phyloP scores from a whole-genome alignment of 768 basidiomycete species.

The Mycena metata region DNA sequence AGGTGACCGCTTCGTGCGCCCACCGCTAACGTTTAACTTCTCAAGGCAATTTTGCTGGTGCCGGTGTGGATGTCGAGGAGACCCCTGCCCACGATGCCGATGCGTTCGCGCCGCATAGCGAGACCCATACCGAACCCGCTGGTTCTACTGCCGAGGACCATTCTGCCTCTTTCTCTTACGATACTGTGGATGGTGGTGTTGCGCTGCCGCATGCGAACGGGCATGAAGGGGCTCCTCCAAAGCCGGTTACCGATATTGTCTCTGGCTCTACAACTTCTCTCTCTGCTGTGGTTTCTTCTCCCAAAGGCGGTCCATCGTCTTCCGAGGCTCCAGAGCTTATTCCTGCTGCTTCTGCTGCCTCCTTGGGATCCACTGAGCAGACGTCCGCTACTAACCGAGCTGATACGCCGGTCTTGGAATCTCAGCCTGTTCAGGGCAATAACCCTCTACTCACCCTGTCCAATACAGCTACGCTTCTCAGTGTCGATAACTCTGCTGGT shows the following conservation, averaged over 20 bases:
- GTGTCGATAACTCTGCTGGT: conserved; percentile 53
- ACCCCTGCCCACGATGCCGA: conserved; percentile 49
- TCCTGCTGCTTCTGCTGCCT: conserved; percentile 56
- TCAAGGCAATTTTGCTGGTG: conserved; percentile 62
- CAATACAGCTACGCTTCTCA: conserved; percentile 65
- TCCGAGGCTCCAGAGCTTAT: conserved; percentile 61
- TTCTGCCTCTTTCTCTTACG: conserved; percentile 40
- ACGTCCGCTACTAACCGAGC: conserved; percentile 57
- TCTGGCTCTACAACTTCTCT: conserved; percentile 41
- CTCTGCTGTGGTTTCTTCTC: conserved; percentile 48
- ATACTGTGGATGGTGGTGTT: conserved; percentile 40
- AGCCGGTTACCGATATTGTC: conserved; percentile 42
- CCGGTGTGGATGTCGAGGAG: conserved; percentile 58
- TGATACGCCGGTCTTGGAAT: conserved; percentile 58
- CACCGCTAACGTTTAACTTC: conserved; percentile 71
- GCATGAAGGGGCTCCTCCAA: conserved; percentile 41
- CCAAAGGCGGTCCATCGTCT: conserved; percentile 46
- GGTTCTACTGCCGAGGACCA: conserved; percentile 43
- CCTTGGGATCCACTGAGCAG: conserved; percentile 55
- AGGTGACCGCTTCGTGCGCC: conserved; percentile 66
- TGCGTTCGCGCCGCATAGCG: conserved; percentile 37
- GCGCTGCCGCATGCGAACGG: conserved; percentile 41
- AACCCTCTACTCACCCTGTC: conserved; percentile 61
- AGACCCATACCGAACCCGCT: conserved; percentile 44
- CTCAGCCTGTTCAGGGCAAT: conserved; percentile 33